Conservation (phyloP, 495 filamentous ascomycete genomes). For the Penicillium steckii region DNA sequence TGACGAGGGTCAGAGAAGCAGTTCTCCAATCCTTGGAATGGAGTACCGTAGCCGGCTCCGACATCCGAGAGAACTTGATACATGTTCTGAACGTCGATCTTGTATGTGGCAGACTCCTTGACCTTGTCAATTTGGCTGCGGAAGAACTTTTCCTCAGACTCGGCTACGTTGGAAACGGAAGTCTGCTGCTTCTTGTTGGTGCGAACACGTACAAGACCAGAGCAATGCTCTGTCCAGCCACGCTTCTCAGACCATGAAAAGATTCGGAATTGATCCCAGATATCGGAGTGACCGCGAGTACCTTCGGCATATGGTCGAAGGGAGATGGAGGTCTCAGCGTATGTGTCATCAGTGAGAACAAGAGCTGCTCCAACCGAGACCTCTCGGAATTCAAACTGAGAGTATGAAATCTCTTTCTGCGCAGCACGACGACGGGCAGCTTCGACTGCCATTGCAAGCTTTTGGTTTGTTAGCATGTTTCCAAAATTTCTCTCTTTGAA, state of each 20-base stretch:
- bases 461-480: neutral
- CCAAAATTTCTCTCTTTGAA: neutral
- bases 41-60: slow-evolving; percentile 21
- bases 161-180: slow-evolving; percentile 11
- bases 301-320: slow-evolving; percentile 39
- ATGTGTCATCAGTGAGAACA: slow-evolving; percentile 37
- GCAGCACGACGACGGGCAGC: slow-evolving; percentile 33
- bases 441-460: slow-evolving; percentile 49
- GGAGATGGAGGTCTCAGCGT: slow-evolving; percentile 40
- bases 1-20: slow-evolving; percentile 16
- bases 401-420: slow-evolving; percentile 12
- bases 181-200: slow-evolving; percentile 16
- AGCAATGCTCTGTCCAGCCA: slow-evolving; percentile 38
- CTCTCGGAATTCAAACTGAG: slow-evolving; percentile 35
- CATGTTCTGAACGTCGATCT: slow-evolving; percentile 19
- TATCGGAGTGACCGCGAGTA: slow-evolving; percentile 33
- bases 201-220: slow-evolving; percentile 22
- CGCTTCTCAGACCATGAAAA: slow-evolving; percentile 30
- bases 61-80: slow-evolving; percentile 25
- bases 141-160: slow-evolving; percentile 13
- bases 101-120: slow-evolving; percentile 11
- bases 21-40: slow-evolving; percentile 25
- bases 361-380: slow-evolving; percentile 41
- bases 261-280: slow-evolving; percentile 40
- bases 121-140: slow-evolving; percentile 11